Conservation (phyloP, 495 filamentous ascomycete genomes). For the Hyaloscypha hepaticicola region DNA sequence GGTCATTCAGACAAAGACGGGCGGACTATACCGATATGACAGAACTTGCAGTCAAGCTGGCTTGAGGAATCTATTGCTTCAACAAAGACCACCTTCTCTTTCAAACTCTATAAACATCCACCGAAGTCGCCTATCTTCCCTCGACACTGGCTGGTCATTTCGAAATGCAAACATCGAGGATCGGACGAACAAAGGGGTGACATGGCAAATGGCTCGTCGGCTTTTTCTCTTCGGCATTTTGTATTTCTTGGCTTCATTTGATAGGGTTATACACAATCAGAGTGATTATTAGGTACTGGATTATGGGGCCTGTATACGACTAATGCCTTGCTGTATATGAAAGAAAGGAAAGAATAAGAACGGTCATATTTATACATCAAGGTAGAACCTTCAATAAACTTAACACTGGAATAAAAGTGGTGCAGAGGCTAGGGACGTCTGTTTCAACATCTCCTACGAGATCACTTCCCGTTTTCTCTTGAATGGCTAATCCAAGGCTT, state of each 20-base stretch:
- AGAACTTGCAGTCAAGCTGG: background rate
- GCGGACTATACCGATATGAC: conserved; percentile 3
- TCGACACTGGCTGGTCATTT: background rate
- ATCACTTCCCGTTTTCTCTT: too few species aligned
- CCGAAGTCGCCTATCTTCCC: background rate
- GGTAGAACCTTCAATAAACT: too few species aligned
- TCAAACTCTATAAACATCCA: background rate
- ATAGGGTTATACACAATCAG: background rate
- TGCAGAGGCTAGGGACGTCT: too few species aligned
- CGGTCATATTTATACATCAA: too few species aligned
- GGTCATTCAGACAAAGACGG: background rate
- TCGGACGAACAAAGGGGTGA: background rate
- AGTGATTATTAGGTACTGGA: too few species aligned
- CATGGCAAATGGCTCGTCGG: background rate
- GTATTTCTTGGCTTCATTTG: background rate
- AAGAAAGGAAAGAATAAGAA: too few species aligned
- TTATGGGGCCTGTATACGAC: too few species aligned
- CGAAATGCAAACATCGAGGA: background rate
- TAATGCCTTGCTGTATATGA: too few species aligned
- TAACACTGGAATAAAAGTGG: too few species aligned
- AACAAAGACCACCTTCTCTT: background rate
- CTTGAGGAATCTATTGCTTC: background rate
- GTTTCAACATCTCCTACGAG: too few species aligned
- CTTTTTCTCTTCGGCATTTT: background rate
- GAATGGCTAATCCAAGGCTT: too few species aligned